Conservation (phyloP, 2,329 filamentous ascomycete genomes). For the Huntiella omanensis region DNA sequence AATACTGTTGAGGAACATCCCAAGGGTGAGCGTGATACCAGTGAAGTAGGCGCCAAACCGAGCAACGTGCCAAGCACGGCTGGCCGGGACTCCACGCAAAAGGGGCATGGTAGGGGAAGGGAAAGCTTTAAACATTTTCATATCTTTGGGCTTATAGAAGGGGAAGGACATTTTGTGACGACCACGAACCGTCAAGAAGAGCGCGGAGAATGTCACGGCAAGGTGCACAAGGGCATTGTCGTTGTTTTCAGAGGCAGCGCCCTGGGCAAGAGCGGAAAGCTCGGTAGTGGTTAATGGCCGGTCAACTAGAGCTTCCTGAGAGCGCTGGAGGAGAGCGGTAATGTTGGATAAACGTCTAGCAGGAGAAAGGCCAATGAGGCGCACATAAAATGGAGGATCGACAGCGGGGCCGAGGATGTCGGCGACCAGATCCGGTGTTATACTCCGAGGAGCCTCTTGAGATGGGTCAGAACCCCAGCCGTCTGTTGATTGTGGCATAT, state of each 20-base stretch:
- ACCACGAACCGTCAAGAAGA: constrained; percentile 15
- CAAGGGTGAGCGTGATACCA: constrained; percentile 14
- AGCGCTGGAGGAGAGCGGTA: constrained; percentile 11
- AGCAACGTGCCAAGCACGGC: constrained; percentile 19
- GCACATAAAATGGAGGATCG: constrained; percentile 5
- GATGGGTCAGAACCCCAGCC: too few species aligned
- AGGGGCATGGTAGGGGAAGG: constrained; percentile 14
- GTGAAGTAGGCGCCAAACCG: constrained; percentile 20
- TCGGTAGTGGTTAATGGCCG: constrained; percentile 20
- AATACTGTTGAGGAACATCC: constrained; percentile 17
- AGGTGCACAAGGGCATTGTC: constrained; percentile 16
- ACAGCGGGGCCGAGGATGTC: constrained; percentile 4
- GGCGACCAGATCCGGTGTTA: neutral
- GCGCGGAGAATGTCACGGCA: constrained; percentile 16
- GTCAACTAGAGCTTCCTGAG: constrained; percentile 14
- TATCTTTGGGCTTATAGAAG: constrained; percentile 20
- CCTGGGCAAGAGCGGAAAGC: constrained; percentile 19
- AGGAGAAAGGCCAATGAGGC: constrained; percentile 6
- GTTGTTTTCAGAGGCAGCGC: constrained; percentile 13
- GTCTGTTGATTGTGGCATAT: too few species aligned
- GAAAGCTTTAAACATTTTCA: constrained; percentile 14
- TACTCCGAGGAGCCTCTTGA: too few species aligned
- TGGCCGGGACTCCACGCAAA: constrained; percentile 16
- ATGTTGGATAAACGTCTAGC: constrained; percentile 14
- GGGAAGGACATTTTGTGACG: constrained; percentile 23